Evolutionary conservation across 495 filamentous ascomycete genomes (phyloP), one percentile per base, ranked within the genome.

Genomic region (Lepraria neglecta): DNA sequence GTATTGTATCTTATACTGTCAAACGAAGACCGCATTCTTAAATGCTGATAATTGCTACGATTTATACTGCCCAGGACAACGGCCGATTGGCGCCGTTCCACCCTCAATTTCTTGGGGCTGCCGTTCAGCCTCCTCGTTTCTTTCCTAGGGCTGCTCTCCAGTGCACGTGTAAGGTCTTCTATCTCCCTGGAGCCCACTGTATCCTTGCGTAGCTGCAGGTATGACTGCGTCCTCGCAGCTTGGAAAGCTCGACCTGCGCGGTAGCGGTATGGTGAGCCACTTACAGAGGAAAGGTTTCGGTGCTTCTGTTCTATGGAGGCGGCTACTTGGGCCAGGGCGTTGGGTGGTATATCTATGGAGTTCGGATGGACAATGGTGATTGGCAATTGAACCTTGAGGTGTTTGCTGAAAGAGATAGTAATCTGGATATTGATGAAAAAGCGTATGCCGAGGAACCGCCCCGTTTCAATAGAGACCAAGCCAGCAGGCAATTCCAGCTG

Each of bases 361-460:
- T 82, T 83, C 76, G 82, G 83, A 68, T 82, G 79, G 45, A 83
- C 76, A 48, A 83, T 75, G 2, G 77, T 80, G 52, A 83, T 74
- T 15, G 80, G 79, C 21, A 84, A 67, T 64, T 83, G 82, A 14
- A 83, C 74, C 35, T 72, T 72, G 54, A 83, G 70, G 21, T 74
- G 68, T 61, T 76, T 82, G 57, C 72, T 69, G 58, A 75, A 78
- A 42, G 72, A 65, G 45, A 72, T 70, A 24, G 73, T 68, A 31
- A 78, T 72, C 51, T 73, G 67, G 40, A 82, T 63, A 61, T 77
- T 81, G 35, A 84, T 67, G 59, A 81, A 80, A 67, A 74, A 81
- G 56, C 81, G 76, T 33, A 84, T 75, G 65, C 80, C 78, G 64
- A 81, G 79, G 65, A 73, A 79, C 24, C 66, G 57, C 31, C 64